A percentile compares a stretch with the other conserved stretches of the same genome.
Evolutionary conservation across 1,284 basidiomycete genomes (phyloP).

Genomic region (Ustilago bromivora): DNA sequence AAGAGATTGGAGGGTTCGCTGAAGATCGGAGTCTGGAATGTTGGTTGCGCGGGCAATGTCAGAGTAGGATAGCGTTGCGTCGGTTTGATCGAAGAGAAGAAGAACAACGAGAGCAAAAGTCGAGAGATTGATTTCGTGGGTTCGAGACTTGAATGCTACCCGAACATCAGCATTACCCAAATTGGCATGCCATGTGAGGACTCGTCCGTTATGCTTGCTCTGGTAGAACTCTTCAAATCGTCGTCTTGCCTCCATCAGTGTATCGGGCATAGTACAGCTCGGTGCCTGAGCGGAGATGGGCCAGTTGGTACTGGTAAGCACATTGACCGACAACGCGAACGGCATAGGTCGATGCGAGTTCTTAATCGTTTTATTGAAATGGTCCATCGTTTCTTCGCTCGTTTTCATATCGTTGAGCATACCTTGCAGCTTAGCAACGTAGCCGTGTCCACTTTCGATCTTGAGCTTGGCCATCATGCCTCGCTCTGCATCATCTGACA

Average conservation of each 20-base stretch:
- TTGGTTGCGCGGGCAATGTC: conserved; percentile 49
- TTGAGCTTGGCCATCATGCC: conserved; percentile 99
- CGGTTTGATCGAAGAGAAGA: conserved; percentile 81
- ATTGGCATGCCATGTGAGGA: conserved; percentile 93
- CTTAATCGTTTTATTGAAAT: conserved; percentile 77
- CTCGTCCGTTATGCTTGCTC: conserved; percentile 85
- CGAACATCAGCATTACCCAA: conserved; percentile 91
- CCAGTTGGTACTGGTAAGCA: conserved; percentile 69
- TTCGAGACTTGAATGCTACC: conserved; percentile 81
- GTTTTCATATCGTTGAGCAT: conserved; percentile 99
- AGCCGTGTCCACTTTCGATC: conserved; percentile 94
- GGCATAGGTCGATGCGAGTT: conserved; percentile 75
- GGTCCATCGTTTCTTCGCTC: conserved; percentile 83
- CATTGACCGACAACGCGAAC: conserved; percentile 77
- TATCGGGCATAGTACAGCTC: conserved; percentile 52
- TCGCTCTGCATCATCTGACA: conserved; percentile 96
- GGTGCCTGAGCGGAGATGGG: conserved; percentile 59
- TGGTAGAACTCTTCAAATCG: conserved; percentile 90
- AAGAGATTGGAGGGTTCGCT: conserved; percentile 91
- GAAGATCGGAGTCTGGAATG: conserved; percentile 83
- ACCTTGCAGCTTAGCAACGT: conserved; percentile 97
- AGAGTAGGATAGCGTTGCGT: conserved; percentile 35
- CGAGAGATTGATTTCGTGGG: conserved; percentile 91
- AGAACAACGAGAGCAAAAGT: conserved; percentile 91
- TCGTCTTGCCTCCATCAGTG: conserved; percentile 72